Evolutionary conservation across 139 green algal species (phyloP), one percentile per base, ranked within the genome.

Genomic region (Micromonas commoda): DNA sequence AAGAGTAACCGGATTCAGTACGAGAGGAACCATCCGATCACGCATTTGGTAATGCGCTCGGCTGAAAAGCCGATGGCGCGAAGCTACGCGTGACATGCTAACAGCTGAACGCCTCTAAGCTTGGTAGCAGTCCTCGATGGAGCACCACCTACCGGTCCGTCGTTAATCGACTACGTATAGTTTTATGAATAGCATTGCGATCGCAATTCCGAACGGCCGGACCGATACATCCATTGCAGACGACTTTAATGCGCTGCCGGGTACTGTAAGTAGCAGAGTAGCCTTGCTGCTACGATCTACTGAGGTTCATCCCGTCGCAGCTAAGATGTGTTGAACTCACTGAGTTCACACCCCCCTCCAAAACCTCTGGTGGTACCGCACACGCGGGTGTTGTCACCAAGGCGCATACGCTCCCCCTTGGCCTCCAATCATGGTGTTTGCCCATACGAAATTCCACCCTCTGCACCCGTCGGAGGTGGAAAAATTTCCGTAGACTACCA

Each of bases 1-100:
- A 86, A 93, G 90, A 92, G 88, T 92, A 92, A 92, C 90, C 80
- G 85, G 89, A 88, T 87, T 93, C 88, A 96, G 90, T 93, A 93
- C 89, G 88, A 93, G 89, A 93, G 91, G 89, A 93, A 95, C 91
- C 88, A 87, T 90, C 88, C 86, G 85, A 90, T 93, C 89, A 81
- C 86, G 90, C 87, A 90, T 83, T 90, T 91, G 88, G 88, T 90
- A 88, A 88, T 84, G 86, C 88, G 86, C 83, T 90, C 81, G 86
- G 86, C 86, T 90, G 88, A 91, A 89, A 88, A 90, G 88, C 86
- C 86, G 82, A 81, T 90, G 88, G 86, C 85, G 90, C 88, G 89
- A 94, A 88, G 88, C 90, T 94, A 92, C 89, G 87, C 90, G 90
- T 82, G 82, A 88, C 89, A 84, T 84, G 86, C 86, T 92, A 91